Evolutionary conservation across 1,284 basidiomycete species (phyloP).

Genomic region (Ganoderma sinense): DNA sequence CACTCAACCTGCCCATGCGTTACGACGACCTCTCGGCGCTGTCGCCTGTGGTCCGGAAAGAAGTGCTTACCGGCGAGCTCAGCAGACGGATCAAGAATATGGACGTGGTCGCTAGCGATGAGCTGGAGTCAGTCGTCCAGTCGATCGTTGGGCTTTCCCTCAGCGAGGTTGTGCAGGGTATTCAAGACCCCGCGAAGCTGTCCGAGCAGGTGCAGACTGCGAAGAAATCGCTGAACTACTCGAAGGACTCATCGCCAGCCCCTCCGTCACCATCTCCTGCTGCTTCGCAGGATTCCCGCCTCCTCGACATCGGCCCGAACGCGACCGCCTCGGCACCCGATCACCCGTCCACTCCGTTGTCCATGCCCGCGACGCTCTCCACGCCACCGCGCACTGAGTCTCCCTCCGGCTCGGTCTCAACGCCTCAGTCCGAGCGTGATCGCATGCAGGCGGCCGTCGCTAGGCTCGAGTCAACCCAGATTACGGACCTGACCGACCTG

Average conservation of each 20-base stretch:
- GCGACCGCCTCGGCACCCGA: slow-evolving; percentile 84
- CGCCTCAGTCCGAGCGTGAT: slow-evolving; percentile 76
- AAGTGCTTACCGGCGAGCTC: slow-evolving; percentile 84
- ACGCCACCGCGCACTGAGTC: slow-evolving; percentile 84
- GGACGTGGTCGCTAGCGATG: slow-evolving; percentile 56
- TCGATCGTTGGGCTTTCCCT: slow-evolving; percentile 73
- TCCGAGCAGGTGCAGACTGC: slow-evolving; percentile 65
- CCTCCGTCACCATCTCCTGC: slow-evolving; percentile 57
- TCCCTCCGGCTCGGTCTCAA: slow-evolving; percentile 72
- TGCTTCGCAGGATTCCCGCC: slow-evolving; percentile 68
- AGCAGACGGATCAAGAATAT: slow-evolving; percentile 73
- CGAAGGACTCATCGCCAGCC: slow-evolving; percentile 46
- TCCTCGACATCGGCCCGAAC: slow-evolving; percentile 65
- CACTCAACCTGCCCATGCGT: slow-evolving; percentile 78
- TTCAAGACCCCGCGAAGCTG: slow-evolving; percentile 74
- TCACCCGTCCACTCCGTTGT: slow-evolving; percentile 83
- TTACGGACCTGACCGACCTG: slow-evolving; percentile 75
- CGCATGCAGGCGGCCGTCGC: slow-evolving; percentile 74
- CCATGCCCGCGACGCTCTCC: slow-evolving; percentile 72
- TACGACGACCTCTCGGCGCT: slow-evolving; percentile 83
- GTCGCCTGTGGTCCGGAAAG: slow-evolving; percentile 84
- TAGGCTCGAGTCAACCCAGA: slow-evolving; percentile 64
- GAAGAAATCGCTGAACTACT: slow-evolving; percentile 47
- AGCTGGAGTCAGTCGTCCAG: slow-evolving; percentile 73
- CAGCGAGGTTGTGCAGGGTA: slow-evolving; percentile 75